Evolutionary conservation across 2,329 filamentous ascomycete genomes (phyloP).

Genomic region (Dryadomyces quercus-mongolicae): DNA sequence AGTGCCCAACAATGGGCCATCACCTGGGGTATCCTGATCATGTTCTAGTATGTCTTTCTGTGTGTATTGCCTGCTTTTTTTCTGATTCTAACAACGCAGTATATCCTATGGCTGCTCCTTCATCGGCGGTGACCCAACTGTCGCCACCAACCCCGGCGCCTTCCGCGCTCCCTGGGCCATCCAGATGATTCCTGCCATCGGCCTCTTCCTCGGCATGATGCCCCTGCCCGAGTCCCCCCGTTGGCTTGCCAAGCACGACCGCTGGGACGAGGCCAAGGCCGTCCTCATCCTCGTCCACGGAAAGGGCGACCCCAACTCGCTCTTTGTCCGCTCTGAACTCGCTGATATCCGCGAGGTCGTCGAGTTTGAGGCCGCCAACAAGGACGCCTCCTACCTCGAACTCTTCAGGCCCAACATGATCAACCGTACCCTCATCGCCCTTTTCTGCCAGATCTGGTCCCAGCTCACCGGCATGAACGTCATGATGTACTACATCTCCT

Average conservation of each 20-base stretch:
- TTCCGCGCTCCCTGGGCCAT: constrained; percentile 39
- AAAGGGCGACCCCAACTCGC: constrained; percentile 49
- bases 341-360: constrained; percentile 62
- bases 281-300: constrained; percentile 48
- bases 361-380: constrained; percentile 59
- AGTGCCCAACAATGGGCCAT: constrained; percentile 27
- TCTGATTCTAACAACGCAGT: neutral
- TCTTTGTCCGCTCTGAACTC: constrained; percentile 56
- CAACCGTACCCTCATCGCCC: constrained; percentile 57
- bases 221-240: constrained; percentile 36
- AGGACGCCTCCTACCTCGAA: constrained; percentile 58
- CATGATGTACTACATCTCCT: constrained; percentile 60
- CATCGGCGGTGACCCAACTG: constrained; percentile 15
- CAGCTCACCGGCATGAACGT: constrained; percentile 69
- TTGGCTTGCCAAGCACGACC: constrained; percentile 37
- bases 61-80: too few species aligned
- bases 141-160: constrained; percentile 23
- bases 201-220: constrained; percentile 28
- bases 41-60: constrained; percentile 22
- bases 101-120: constrained; percentile 34
- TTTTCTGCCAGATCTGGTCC: constrained; percentile 66
- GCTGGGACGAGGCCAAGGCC: constrained; percentile 30
- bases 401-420: constrained; percentile 64
- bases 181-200: constrained; percentile 30
- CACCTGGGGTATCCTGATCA: constrained; percentile 28